Evolutionary conservation across 495 filamentous ascomycete species (phyloP), one percentile per base, ranked within the genome.

Genomic region (Sphaerosporella brunnea): DNA sequence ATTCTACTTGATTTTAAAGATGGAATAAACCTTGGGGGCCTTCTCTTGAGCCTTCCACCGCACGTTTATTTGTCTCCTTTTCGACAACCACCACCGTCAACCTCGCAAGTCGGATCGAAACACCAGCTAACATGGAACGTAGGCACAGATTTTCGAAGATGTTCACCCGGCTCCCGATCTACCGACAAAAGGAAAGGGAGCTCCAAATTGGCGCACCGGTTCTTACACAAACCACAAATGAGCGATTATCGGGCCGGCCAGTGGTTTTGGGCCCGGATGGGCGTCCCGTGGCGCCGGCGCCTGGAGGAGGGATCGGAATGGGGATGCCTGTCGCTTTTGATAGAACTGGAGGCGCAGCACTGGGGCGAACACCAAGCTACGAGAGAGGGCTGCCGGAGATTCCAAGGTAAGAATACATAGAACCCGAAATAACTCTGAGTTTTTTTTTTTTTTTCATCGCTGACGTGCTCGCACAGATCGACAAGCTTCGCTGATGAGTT

Each of bases 141-240:
- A 46, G 35, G 23, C 35, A 10, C n/a, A 35, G 43, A 19, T 46
- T 46, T 28, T 7, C 25, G 15, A 46, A 15, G 13, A 60, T 60
- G 57, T 60, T 60, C 39, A 56, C 53, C 39, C 50, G 57, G 20
- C 39, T 60, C 26, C 57, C 57, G 9, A 60, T 60, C 21, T 60
- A 60, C 23, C 51, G 47, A 4, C 52, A 56, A 3, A 25, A 5
- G 28, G 55, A 56, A 1, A 60, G 56, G 36, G 57, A 60, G 23
- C 57, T 56, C 1, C 49, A 53, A 36, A 60, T 60, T 44, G 57
- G 57, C n/a, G 55, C 56, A 18, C 57, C 57, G 18, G 50, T 55
- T 2, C 50, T 60, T 16, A 56, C 48, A 8, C 51, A 60, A 36
- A 50, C 53, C 20, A 53, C 57, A 3, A 60, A 60, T 34, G 49